A percentile compares a stretch with the other conserved stretches of the same genome.
phyloP scores from a whole-genome alignment of 2,329 filamentous ascomycete genomes.

The Phialophora tarda region DNA sequence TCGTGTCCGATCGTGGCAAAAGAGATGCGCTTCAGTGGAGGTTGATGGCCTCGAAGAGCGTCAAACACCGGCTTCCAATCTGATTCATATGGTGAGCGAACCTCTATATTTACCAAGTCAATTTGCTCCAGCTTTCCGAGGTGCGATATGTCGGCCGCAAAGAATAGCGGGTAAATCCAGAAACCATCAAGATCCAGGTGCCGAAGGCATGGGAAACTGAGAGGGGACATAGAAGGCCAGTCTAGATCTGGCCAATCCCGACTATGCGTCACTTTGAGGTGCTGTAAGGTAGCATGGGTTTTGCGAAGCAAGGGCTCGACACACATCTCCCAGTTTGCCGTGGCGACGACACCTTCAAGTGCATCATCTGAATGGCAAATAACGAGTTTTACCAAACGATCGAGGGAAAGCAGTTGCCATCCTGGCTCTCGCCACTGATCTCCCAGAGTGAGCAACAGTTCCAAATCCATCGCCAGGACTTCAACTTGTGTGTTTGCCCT shows the following conservation, averaged over 20 bases:
- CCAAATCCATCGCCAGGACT: background rate
- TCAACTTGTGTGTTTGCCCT: background rate
- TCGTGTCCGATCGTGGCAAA: background rate
- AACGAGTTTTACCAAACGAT: background rate
- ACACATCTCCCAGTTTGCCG: background rate
- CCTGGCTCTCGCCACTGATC: background rate
- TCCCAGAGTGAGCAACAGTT: background rate
- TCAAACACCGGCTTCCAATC: constrained; percentile 3
- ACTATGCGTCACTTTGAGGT: background rate
- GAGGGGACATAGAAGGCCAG: background rate
- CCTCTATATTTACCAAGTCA: background rate
- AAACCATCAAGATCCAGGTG: background rate
- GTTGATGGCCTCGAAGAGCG: constrained; percentile 1
- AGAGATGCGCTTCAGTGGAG: background rate
- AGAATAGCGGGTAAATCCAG: background rate
- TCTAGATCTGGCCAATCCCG: background rate
- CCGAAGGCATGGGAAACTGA: background rate
- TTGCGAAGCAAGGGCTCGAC: background rate
- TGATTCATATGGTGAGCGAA: background rate
- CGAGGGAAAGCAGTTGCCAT: background rate
- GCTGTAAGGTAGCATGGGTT: background rate
- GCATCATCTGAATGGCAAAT: background rate
- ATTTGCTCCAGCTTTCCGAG: background rate
- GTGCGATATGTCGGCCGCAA: background rate
- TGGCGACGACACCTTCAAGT: background rate